Evolutionary conservation across 441 rosid species (phyloP).

Genomic region (Erysimum cheiri): DNA sequence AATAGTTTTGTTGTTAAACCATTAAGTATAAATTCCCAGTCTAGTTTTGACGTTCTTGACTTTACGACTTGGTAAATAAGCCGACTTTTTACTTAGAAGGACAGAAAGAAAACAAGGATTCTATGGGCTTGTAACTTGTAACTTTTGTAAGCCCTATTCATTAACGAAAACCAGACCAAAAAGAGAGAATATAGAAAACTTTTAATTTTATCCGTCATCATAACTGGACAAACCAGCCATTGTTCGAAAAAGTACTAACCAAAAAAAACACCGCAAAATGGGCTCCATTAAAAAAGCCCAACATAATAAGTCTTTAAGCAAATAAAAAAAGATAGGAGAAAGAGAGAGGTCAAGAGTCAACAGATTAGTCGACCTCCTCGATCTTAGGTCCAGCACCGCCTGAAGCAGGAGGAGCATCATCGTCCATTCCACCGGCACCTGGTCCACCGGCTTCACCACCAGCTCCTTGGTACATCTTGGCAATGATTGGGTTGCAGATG

Average conservation of each 20-base stretch:
- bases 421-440: slow-evolving; percentile 48
- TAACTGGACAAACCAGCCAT: neutral
- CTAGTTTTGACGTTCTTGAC: too few relatives aligned
- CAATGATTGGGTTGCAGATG: slow-evolving; percentile 65
- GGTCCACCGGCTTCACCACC: slow-evolving; percentile 56
- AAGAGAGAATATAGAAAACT: neutral
- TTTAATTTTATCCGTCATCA: slow-evolving; percentile 13
- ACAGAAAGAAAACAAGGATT: too few relatives aligned
- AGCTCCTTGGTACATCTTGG: slow-evolving; percentile 59
- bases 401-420: slow-evolving; percentile 54
- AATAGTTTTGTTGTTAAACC: too few relatives aligned
- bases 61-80: too few relatives aligned
- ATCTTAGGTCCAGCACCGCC: slow-evolving; percentile 48
- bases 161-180: too few relatives aligned
- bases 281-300: slow-evolving; percentile 19
- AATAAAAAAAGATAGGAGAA: slow-evolving; percentile 7
- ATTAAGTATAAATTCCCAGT: too few relatives aligned
- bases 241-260: slow-evolving; percentile 16
- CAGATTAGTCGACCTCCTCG: slow-evolving; percentile 45
- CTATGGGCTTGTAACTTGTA: too few relatives aligned
- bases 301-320: slow-evolving; percentile 7
- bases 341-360: slow-evolving; percentile 27
- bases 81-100: too few relatives aligned
- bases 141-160: too few relatives aligned
- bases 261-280: neutral